Evolutionary conservation across 495 filamentous ascomycete species (phyloP).

Genomic region (Penicillium coffeae): DNA sequence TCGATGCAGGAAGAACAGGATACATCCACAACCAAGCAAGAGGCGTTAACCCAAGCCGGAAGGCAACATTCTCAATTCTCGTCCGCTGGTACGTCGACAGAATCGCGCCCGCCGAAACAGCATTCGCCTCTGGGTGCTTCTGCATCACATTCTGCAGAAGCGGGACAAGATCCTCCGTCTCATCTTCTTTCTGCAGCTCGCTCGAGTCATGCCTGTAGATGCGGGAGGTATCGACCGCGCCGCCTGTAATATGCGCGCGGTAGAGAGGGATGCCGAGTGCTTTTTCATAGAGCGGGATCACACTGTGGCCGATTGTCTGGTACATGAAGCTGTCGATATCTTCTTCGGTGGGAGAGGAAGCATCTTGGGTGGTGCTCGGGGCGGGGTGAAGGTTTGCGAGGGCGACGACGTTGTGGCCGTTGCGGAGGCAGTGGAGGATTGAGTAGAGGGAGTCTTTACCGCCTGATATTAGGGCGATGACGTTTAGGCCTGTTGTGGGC

Average conservation of each 20-base stretch:
- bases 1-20: constrained; percentile 58
- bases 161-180: constrained; percentile 81
- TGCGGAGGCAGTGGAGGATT: constrained; percentile 79
- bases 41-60: constrained; percentile 70
- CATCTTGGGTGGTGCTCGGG: constrained; percentile 1
- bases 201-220: constrained; percentile 24
- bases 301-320: constrained; percentile 86
- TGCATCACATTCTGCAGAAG: constrained; percentile 60
- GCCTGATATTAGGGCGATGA: constrained; percentile 90
- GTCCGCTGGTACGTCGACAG: constrained; percentile 94
- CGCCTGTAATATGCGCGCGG: constrained; percentile 66
- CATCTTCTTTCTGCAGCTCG: constrained; percentile 51
- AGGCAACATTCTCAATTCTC: constrained; percentile 81
- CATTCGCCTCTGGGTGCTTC: constrained; percentile 72
- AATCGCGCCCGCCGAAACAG: constrained; percentile 86
- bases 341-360: constrained; percentile 39
- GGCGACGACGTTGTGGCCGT: constrained; percentile 83
- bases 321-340: constrained; percentile 99
- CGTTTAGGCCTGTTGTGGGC: constrained; percentile 51
- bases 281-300: constrained; percentile 79
- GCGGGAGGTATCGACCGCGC: constrained; percentile 53
- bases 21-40: constrained; percentile 91
- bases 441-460: constrained; percentile 97
- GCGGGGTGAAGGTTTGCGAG: constrained; percentile 81
- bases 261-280: constrained; percentile 79